Percentiles rank a stretch among this genome's conserved stretches.
These are phyloP conservation scores for Crassisporium funariophilum DNA, from an alignment of 768 basidiomycete genomes.

Conservation along the genomic window DNA sequence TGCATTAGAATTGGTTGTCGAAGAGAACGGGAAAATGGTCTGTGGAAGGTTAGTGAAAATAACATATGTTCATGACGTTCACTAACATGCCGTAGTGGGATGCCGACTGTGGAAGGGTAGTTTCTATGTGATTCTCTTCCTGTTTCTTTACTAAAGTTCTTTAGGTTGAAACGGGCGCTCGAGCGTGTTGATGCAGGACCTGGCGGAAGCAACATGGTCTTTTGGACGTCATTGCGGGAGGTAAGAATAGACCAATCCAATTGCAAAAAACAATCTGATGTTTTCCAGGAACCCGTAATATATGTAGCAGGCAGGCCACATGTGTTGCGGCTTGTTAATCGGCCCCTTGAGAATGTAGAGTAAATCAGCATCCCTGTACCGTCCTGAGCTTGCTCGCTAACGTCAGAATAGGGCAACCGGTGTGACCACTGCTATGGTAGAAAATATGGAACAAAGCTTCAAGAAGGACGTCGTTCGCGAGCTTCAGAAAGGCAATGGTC, in stretches of 20 bases:
- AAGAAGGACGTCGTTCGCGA: constrained; percentile 89
- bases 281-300: constrained; percentile 82
- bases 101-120: constrained; percentile 92
- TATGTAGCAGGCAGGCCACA: constrained; percentile 88
- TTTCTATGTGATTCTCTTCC: constrained; percentile 4
- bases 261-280: constrained; percentile 6
- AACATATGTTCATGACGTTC: neutral
- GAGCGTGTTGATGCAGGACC: constrained; percentile 79
- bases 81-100: constrained; percentile 60
- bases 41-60: constrained; percentile 67
- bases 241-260: constrained; percentile 35
- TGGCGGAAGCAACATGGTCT: constrained; percentile 71
- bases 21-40: constrained; percentile 59
- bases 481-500: constrained; percentile 67
- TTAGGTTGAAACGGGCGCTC: constrained; percentile 77
- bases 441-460: constrained; percentile 86
- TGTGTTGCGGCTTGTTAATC: constrained; percentile 84
- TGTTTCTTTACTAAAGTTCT: neutral
- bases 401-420: constrained; percentile 75
- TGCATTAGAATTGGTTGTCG: constrained; percentile 39
- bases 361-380: constrained; percentile 39
- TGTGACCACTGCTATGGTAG: constrained; percentile 86
- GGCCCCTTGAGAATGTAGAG: constrained; percentile 94
- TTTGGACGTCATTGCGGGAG: constrained; percentile 96
- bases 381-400: constrained; percentile 1